phyloP scores from a whole-genome alignment of 2,329 filamentous ascomycete species.

The Cercospora citrullina region DNA sequence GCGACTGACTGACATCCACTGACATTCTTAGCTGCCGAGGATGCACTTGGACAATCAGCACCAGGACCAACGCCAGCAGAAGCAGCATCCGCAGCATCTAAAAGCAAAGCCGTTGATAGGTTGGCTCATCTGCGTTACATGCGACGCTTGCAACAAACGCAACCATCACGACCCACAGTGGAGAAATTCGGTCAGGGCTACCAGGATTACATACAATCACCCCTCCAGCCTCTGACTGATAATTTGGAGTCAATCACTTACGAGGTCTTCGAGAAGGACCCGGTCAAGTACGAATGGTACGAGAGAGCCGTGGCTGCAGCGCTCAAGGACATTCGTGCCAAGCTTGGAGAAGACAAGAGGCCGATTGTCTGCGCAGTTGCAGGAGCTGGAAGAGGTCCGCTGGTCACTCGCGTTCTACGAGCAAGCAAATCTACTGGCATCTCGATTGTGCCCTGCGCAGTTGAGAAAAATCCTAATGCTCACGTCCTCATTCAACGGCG shows the following conservation, averaged over 20 bases:
- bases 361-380: constrained; percentile 86
- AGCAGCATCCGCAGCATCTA: constrained; percentile 46
- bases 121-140: constrained; percentile 77
- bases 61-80: constrained; percentile 67
- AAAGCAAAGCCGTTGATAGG: constrained; percentile 52
- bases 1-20: background rate
- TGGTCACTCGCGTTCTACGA: constrained; percentile 81
- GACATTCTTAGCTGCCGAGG: background rate
- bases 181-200: constrained; percentile 70
- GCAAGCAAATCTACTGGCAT: constrained; percentile 77
- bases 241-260: constrained; percentile 97
- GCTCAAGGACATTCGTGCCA: constrained; percentile 76
- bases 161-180: constrained; percentile 64
- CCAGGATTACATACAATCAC: constrained; percentile 94
- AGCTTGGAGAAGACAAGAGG: constrained; percentile 69
- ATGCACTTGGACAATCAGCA: constrained; percentile 3
- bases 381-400: constrained; percentile 85
- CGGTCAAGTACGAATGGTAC: constrained; percentile 97
- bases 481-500: constrained; percentile 89
- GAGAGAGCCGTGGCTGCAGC: constrained; percentile 80
- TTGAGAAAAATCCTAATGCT: constrained; percentile 98
- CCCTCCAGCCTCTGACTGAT: constrained; percentile 89
- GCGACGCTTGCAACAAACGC: constrained; percentile 77
- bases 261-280: constrained; percentile 97
- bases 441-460: constrained; percentile 80